phyloP scores from a whole-genome alignment of 2,329 filamentous ascomycete species.

The Botrytis galanthina region DNA sequence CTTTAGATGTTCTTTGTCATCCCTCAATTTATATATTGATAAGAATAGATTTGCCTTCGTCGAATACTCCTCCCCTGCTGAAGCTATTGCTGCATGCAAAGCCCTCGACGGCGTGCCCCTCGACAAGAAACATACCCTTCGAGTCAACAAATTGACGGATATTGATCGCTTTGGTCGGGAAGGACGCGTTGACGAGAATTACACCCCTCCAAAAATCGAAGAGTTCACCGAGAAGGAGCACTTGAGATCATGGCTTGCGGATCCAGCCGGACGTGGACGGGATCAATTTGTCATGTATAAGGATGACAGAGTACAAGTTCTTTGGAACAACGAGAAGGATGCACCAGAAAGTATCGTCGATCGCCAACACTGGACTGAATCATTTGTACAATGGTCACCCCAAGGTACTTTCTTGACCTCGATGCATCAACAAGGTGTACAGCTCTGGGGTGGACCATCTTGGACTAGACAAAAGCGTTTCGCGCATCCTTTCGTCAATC shows the following conservation, averaged over 20 bases:
- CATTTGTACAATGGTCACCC: conserved; percentile 97
- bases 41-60: conserved; percentile 83
- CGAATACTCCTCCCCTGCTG: conserved; percentile 86
- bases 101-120: conserved; percentile 82
- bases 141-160: conserved; percentile 97
- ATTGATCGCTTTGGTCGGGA: conserved; percentile 95
- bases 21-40: conserved; percentile 10
- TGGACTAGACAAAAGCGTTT: conserved; percentile 93
- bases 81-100: conserved; percentile 86
- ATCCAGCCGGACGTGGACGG: conserved; percentile 73
- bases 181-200: conserved; percentile 89
- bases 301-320: conserved; percentile 87
- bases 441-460: conserved; percentile 88
- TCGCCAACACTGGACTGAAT: conserved; percentile 94
- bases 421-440: conserved; percentile 92
- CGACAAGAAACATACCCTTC: conserved; percentile 94
- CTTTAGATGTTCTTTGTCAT: conserved; percentile 27
- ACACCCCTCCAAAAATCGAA: conserved; percentile 76
- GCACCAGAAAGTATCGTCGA: conserved; percentile 85
- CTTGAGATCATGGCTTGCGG: conserved; percentile 87
- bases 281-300: conserved; percentile 97
- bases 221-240: conserved; percentile 92
- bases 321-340: conserved; percentile 98
- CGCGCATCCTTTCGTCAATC: conserved; percentile 90
- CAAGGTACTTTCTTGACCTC: conserved; percentile 92